These are phyloP conservation scores for Xylariaceae sp. DNA, from an alignment of 2,329 filamentous ascomycete species.

Conservation along the genomic window DNA sequence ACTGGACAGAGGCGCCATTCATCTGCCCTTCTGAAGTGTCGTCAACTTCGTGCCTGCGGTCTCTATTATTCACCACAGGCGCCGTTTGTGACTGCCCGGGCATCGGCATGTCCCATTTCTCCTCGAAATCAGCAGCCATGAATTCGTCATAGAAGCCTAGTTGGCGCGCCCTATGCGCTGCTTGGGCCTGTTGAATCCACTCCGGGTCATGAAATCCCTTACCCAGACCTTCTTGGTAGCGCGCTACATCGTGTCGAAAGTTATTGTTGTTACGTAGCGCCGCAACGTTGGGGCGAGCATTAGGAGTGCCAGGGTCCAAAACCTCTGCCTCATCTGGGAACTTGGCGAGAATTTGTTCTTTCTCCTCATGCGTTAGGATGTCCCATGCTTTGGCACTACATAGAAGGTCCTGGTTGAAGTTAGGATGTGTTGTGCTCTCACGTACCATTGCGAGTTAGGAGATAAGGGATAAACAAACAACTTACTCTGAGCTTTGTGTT, in stretches of 20 bases:
- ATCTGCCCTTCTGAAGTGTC: neutral
- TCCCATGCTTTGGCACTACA: conserved; percentile 49
- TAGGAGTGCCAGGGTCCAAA: conserved; percentile 43
- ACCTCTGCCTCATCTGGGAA: conserved; percentile 49
- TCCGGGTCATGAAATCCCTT: conserved; percentile 58
- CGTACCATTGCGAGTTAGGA: neutral
- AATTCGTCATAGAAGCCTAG: conserved; percentile 59
- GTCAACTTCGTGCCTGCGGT: neutral
- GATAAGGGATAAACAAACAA: neutral
- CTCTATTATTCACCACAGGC: neutral
- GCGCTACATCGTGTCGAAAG: conserved; percentile 55
- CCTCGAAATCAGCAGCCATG: conserved; percentile 52
- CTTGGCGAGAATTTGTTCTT: conserved; percentile 43
- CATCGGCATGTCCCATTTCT: conserved; percentile 55
- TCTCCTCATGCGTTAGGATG: conserved; percentile 44
- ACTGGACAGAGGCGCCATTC: neutral
- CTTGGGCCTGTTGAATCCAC: conserved; percentile 61
- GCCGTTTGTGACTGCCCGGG: conserved; percentile 34
- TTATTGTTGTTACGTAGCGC: conserved; percentile 55
- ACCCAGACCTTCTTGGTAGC: conserved; percentile 54
- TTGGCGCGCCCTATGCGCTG: conserved; percentile 56
- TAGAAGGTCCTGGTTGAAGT: conserved; percentile 42
- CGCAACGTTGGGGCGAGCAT: conserved; percentile 50
- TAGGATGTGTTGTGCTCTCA: neutral
- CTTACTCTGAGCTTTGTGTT: conserved; percentile 46